Evolutionary conservation across 352 stramenopile genomes (phyloP).

Genomic region (Pythium biforme): DNA sequence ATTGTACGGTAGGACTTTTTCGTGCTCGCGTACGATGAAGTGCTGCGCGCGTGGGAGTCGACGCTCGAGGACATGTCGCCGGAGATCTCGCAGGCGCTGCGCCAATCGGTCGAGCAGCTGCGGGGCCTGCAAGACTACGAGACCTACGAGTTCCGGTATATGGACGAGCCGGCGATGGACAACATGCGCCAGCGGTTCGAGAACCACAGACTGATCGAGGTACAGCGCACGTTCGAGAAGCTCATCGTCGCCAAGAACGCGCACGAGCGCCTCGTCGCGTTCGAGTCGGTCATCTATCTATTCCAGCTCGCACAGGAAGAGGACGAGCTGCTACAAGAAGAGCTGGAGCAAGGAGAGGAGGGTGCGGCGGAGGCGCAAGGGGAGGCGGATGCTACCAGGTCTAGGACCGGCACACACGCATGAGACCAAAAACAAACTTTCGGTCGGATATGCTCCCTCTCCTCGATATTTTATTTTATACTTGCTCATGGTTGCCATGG

Average conservation of each 20-base stretch:
- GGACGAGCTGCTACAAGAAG: slow-evolving; percentile 5
- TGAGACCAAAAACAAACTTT: not conserved
- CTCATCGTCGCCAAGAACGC: slow-evolving; percentile 54
- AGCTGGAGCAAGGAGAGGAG: slow-evolving; percentile 1
- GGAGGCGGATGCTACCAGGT: not conserved
- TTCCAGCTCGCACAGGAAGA: slow-evolving; percentile 68
- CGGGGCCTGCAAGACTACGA: slow-evolving; percentile 51
- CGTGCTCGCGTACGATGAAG: slow-evolving; percentile 59
- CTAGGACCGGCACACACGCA: not conserved
- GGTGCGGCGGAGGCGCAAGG: not conserved
- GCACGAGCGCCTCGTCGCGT: slow-evolving; percentile 49
- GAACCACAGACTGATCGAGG: slow-evolving; percentile 58
- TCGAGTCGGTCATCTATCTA: slow-evolving; percentile 55
- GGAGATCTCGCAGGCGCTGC: slow-evolving; percentile 47
- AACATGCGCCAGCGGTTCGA: slow-evolving; percentile 51
- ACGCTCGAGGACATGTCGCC: slow-evolving; percentile 62
- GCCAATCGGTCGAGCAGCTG: slow-evolving; percentile 41
- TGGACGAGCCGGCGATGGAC: slow-evolving; percentile 41
- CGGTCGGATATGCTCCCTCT: too few species aligned
- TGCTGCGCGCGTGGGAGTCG: slow-evolving; percentile 47
- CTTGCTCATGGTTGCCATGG: too few species aligned
- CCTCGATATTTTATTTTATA: too few species aligned
- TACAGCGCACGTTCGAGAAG: slow-evolving; percentile 67
- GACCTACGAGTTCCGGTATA: slow-evolving; percentile 43
- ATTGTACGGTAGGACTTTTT: slow-evolving; percentile 56